Evolutionary conservation across 2,329 filamentous ascomycete species (phyloP).

Genomic region (Botrytis fabae): DNA sequence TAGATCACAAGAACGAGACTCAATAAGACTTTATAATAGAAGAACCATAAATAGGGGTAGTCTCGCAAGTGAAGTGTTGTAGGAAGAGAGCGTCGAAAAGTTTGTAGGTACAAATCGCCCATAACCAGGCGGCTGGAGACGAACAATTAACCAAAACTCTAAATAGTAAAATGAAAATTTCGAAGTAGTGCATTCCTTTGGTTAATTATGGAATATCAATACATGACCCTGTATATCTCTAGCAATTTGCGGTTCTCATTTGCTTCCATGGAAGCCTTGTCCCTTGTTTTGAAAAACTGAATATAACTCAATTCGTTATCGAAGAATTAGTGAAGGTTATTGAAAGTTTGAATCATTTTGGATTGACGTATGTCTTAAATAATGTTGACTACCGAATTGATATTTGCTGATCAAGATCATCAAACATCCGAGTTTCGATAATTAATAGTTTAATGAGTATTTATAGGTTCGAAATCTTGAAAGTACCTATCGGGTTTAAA

Average conservation of each 20-base stretch:
- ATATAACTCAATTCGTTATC: background rate
- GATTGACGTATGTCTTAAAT: background rate
- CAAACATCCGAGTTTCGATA: background rate
- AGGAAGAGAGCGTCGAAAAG: background rate
- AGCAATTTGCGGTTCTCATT: background rate
- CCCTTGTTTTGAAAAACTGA: background rate
- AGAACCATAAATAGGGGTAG: background rate
- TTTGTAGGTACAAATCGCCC: background rate
- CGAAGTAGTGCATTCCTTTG: background rate
- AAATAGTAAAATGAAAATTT: background rate
- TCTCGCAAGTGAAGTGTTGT: background rate
- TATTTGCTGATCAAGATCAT: background rate
- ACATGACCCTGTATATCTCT: background rate
- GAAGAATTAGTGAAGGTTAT: background rate
- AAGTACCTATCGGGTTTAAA: background rate
- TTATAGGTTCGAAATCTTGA: background rate
- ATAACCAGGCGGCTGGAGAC: background rate
- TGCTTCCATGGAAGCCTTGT: background rate
- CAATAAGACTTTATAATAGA: background rate
- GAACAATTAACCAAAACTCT: background rate
- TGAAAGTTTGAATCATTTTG: background rate
- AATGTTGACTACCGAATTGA: background rate
- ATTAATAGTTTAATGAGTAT: background rate
- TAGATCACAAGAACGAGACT: background rate
- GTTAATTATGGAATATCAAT: background rate